phyloP scores from a whole-genome alignment of 164 flowering plant species.

The Malania oleifera region DNA sequence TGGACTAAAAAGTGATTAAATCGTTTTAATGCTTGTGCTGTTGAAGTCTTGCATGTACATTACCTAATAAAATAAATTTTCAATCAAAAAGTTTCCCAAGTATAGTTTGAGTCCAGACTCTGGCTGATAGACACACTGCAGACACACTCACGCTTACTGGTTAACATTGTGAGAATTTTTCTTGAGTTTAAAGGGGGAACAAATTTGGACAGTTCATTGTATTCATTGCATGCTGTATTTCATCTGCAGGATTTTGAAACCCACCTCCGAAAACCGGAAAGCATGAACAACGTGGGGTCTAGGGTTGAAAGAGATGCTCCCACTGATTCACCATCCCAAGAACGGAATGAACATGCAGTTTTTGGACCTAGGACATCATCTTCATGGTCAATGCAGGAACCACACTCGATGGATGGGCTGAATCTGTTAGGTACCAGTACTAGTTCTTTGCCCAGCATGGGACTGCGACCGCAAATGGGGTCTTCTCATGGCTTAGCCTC shows the following conservation, averaged over 20 bases:
- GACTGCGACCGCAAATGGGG: constrained; percentile 25
- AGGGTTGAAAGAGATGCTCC: constrained; percentile 44
- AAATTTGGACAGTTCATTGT: not conserved
- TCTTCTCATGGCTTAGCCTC: constrained; percentile 24
- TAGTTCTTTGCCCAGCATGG: constrained; percentile 26
- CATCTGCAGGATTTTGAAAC: constrained; percentile 46
- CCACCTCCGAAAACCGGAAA: constrained; percentile 24
- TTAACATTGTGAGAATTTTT: too few species aligned
- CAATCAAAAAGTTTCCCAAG: too few species aligned
- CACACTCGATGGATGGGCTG: constrained; percentile 24
- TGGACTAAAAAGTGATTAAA: too few species aligned
- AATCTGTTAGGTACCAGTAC: constrained; percentile 16
- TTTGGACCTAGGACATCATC: constrained; percentile 26
- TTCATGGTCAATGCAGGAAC: constrained; percentile 26
- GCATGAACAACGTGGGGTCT: constrained; percentile 26
- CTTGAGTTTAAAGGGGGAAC: too few species aligned
- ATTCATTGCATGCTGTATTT: not conserved
- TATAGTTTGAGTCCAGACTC: too few species aligned
- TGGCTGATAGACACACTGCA: too few species aligned
- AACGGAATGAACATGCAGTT: constrained; percentile 31
- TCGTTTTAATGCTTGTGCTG: too few species aligned
- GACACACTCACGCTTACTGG: too few species aligned
- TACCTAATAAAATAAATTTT: too few species aligned
- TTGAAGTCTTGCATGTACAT: too few species aligned
- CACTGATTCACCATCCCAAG: constrained; percentile 33